Percentiles rank a stretch among this genome's conserved stretches.
Conservation (phyloP, 148 eudicot genomes). For the Tetragonia tetragonoides region DNA sequence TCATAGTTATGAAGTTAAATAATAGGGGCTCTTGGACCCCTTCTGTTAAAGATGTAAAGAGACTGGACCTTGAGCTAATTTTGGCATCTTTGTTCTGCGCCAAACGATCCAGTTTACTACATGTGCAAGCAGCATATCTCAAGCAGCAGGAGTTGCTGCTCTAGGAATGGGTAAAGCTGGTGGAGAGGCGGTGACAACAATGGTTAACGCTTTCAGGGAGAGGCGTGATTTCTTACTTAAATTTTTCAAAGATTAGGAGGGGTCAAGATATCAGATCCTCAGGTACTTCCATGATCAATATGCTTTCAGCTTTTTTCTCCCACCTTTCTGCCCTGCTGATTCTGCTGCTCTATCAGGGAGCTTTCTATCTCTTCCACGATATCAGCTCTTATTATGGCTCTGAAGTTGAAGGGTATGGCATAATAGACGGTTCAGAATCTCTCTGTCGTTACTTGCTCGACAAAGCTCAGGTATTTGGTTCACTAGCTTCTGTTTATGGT, state of each 20-base stretch:
- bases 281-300: conserved; percentile 32
- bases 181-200: conserved; percentile 70
- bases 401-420: conserved; percentile 77
- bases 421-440: conserved; percentile 71
- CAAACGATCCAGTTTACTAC: conserved; percentile 55
- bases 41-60: no score
- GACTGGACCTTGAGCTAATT: not conserved
- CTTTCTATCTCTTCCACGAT: conserved; percentile 89
- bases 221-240: conserved; percentile 79
- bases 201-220: conserved; percentile 91
- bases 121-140: conserved; percentile 86
- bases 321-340: no score
- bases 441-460: conserved; percentile 87
- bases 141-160: conserved; percentile 93
- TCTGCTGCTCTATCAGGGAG: conserved; percentile 55
- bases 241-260: conserved; percentile 69
- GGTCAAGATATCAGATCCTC: conserved; percentile 86
- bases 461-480: conserved; percentile 63
- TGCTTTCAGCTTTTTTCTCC: no score
- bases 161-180: conserved; percentile 90
- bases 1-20: no score
- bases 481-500: not conserved
- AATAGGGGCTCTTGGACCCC: no score
- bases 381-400: conserved; percentile 78
- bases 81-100: conserved; percentile 12